Conservation (phyloP, 2,329 filamentous ascomycete genomes). For the Paecilomyces dactylethromorphus region DNA sequence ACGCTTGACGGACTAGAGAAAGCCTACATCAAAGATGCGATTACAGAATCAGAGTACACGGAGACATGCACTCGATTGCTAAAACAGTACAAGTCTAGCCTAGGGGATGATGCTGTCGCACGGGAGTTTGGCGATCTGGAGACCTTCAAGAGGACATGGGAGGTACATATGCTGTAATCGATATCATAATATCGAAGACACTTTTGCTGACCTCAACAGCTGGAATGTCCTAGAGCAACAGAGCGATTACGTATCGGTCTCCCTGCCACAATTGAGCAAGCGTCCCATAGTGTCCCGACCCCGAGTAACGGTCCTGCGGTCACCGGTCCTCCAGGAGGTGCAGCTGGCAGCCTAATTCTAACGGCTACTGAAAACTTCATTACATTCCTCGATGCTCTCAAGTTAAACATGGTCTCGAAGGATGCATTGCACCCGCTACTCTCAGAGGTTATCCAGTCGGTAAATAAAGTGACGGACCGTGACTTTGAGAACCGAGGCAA, state of each 20-base stretch:
- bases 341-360: slow-evolving; percentile 64
- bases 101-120: slow-evolving; percentile 87
- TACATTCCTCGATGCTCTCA: slow-evolving; percentile 91
- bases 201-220: slow-evolving; percentile 44
- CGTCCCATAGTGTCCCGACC: slow-evolving; percentile 44
- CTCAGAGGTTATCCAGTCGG: slow-evolving; percentile 91
- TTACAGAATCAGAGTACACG: slow-evolving; percentile 86
- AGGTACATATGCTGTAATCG: slow-evolving; percentile 54
- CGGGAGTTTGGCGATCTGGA: slow-evolving; percentile 81
- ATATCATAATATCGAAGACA: neutral
- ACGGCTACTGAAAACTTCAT: slow-evolving; percentile 98
- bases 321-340: slow-evolving; percentile 25
- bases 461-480: slow-evolving; percentile 91
- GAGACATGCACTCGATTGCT: slow-evolving; percentile 90
- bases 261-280: slow-evolving; percentile 69
- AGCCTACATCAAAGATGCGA: slow-evolving; percentile 91
- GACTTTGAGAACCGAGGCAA: slow-evolving; percentile 95
- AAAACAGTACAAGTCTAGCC: slow-evolving; percentile 93
- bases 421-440: slow-evolving; percentile 93
- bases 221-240: slow-evolving; percentile 90
- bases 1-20: slow-evolving; percentile 94
- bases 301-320: slow-evolving; percentile 28
- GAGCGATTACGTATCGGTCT: slow-evolving; percentile 89
- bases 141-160: slow-evolving; percentile 85
- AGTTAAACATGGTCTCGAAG: slow-evolving; percentile 86